Evolutionary conservation across 1,139 yeast species (phyloP).

Genomic region (Sugiyamaella paludigena): DNA sequence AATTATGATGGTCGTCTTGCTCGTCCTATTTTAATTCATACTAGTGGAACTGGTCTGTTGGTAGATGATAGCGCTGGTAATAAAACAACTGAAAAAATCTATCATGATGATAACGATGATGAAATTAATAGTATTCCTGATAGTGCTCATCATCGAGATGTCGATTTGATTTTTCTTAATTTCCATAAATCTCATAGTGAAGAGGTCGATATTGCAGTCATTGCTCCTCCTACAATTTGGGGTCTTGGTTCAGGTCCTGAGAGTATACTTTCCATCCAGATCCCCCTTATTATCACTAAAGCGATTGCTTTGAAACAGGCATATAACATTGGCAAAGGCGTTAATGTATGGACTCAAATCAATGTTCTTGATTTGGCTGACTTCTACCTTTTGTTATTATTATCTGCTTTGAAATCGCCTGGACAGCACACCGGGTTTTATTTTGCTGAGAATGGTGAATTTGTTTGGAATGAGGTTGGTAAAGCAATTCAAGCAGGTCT

Average conservation of each 20-base stretch:
- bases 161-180: slow-evolving; percentile 34
- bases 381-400: slow-evolving; percentile 35
- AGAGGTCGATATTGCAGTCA: slow-evolving; percentile 21
- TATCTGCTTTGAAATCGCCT: slow-evolving; percentile 34
- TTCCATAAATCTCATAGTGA: slow-evolving; percentile 16
- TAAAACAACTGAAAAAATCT: slow-evolving; percentile 32
- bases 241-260: slow-evolving; percentile 42
- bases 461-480: slow-evolving; percentile 40
- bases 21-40: slow-evolving; percentile 40
- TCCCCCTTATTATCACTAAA: slow-evolving; percentile 36
- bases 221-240: slow-evolving; percentile 34
- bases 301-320: slow-evolving; percentile 35
- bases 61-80: slow-evolving; percentile 34
- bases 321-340: slow-evolving; percentile 39
- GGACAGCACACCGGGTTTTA: slow-evolving; percentile 41
- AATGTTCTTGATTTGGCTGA: slow-evolving; percentile 43
- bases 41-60: slow-evolving; percentile 43
- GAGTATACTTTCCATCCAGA: slow-evolving; percentile 38
- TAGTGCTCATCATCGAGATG: slow-evolving; percentile 42
- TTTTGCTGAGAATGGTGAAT: slow-evolving; percentile 39
- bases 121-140: slow-evolving; percentile 38
- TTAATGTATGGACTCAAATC: slow-evolving; percentile 42
- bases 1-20: slow-evolving; percentile 20
- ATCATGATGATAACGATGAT: slow-evolving; percentile 37
- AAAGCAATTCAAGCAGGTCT: slow-evolving; percentile 28